phyloP scores from a whole-genome alignment of 2,329 filamentous ascomycete species.

The Ophiobolus disseminans region DNA sequence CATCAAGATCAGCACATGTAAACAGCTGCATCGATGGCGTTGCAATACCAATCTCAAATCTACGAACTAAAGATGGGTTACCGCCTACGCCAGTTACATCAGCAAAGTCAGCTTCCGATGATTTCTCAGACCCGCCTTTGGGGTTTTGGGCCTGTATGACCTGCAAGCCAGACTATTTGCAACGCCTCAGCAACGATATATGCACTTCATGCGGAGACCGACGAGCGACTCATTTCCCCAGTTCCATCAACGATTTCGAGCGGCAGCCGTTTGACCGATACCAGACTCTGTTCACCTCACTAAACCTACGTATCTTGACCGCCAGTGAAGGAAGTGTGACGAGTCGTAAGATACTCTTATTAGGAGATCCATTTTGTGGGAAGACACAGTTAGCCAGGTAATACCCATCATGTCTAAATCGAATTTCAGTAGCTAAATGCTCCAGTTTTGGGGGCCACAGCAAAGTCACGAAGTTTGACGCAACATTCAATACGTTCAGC shows the following conservation, averaged over 20 bases:
- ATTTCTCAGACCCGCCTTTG: background rate
- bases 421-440: no score
- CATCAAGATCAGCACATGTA: background rate
- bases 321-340: background rate
- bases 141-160: background rate
- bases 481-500: conserved; percentile 2
- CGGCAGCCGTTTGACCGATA: background rate
- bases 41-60: background rate
- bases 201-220: background rate
- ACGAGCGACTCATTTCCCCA: background rate
- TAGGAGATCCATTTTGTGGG: conserved; percentile 15
- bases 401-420: no score
- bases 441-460: background rate
- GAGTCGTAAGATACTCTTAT: conserved; percentile 12
- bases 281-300: background rate
- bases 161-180: background rate
- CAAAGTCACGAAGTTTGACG: background rate
- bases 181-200: background rate
- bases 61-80: background rate
- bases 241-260: background rate
- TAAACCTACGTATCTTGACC: conserved; percentile 1
- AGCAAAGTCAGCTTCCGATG: background rate
- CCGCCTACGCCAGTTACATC: background rate
- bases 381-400: conserved; percentile 16
- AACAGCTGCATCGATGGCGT: background rate